Percentiles rank a stretch among this genome's conserved stretches.
Evolutionary conservation across 129 eudicot genomes (phyloP).

Genomic region (Centaurea solstitialis): DNA sequence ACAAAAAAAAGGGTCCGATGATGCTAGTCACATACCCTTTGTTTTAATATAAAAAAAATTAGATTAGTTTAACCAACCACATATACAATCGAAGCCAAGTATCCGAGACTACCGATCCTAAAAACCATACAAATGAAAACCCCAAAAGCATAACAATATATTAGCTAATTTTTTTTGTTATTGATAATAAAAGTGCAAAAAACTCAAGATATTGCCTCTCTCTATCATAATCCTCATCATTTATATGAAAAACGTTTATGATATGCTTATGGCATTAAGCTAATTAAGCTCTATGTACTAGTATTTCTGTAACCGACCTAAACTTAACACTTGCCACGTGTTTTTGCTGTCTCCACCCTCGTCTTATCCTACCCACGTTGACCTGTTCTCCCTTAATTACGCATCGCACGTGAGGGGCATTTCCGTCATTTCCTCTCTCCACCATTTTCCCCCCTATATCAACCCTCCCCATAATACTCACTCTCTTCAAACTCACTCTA

Average conservation of each 20-base stretch:
- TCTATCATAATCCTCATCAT: too few species aligned
- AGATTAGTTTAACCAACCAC: too few species aligned
- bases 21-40: too few species aligned
- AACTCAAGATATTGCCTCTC: too few species aligned
- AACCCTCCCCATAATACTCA: conserved; percentile 11
- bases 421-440: conserved; percentile 8
- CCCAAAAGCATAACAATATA: too few species aligned
- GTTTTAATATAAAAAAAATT: too few species aligned
- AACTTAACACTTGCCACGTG: conserved; percentile 14
- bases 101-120: too few species aligned
- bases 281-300: neutral
- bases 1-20: too few species aligned
- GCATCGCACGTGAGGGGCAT: conserved; percentile 37
- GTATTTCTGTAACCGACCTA: neutral
- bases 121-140: too few species aligned
- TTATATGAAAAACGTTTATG: neutral
- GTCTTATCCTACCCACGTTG: conserved; percentile 54
- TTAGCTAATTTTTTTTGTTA: too few species aligned
- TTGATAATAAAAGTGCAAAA: too few species aligned
- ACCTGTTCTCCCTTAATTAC: conserved; percentile 36
- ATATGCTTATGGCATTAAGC: neutral
- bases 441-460: conserved; percentile 12
- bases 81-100: too few species aligned
- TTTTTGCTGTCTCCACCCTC: conserved; percentile 1
- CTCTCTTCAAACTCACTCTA: conserved; percentile 21